phyloP scores from a whole-genome alignment of 306 rosid genomes.

The Citrullus mucosospermus region DNA sequence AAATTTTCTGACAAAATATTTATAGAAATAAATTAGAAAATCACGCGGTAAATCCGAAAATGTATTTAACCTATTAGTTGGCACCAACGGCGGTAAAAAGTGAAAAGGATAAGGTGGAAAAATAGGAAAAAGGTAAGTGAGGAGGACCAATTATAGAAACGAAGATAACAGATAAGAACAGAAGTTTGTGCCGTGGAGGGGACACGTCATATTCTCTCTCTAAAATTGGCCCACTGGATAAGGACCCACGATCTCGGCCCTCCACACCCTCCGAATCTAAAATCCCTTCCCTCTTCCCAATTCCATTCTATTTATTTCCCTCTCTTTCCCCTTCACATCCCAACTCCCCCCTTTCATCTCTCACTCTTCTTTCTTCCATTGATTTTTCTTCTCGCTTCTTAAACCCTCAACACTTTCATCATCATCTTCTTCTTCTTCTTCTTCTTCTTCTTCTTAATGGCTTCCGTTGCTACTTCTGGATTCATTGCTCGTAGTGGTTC shows the following conservation, averaged over 20 bases:
- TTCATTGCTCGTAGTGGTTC: slow-evolving; percentile 31
- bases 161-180: slow-evolving; percentile 22
- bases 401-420: too few species aligned
- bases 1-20: too few species aligned
- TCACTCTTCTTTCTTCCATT: background rate
- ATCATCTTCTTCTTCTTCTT: background rate
- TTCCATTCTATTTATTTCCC: background rate
- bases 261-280: background rate
- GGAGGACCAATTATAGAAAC: slow-evolving; percentile 10
- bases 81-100: background rate
- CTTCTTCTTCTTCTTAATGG: slow-evolving; percentile 12
- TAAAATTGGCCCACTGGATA: slow-evolving; percentile 31
- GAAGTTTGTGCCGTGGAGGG: background rate
- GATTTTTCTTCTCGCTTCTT: background rate
- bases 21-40: too few species aligned
- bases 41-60: background rate
- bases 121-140: background rate
- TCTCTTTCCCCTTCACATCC: background rate
- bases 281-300: slow-evolving; percentile 2
- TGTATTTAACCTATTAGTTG: background rate
- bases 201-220: slow-evolving; percentile 31
- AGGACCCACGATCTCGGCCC: slow-evolving; percentile 16
- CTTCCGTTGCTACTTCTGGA: slow-evolving; percentile 37
- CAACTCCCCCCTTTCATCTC: too few species aligned
- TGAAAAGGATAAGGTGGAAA: background rate